phyloP scores from a whole-genome alignment of 805 yeast genomes.

The Clavispora carvajalis region DNA sequence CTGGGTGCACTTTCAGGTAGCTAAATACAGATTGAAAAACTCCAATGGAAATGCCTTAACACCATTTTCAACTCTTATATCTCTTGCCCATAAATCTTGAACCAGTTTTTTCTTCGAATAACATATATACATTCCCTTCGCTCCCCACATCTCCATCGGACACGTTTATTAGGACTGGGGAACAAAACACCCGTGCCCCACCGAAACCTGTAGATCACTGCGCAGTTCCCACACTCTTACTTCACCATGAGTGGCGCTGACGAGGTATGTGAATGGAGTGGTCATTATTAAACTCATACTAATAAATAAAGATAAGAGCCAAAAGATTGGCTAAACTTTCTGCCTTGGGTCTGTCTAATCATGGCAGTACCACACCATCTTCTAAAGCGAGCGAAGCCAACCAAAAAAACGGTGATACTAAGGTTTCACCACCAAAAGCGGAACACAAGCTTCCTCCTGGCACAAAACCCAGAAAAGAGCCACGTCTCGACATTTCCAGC shows the following conservation, averaged over 20 bases:
- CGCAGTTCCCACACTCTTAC: background rate
- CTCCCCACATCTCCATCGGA: too few relatives aligned
- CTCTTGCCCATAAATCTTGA: too few relatives aligned
- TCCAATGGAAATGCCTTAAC: too few relatives aligned
- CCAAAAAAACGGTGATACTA: background rate
- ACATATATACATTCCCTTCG: too few relatives aligned
- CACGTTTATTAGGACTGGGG: background rate
- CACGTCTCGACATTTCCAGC: background rate
- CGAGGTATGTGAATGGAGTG: constrained; percentile 10
- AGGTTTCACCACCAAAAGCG: background rate
- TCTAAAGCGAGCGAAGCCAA: background rate
- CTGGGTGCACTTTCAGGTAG: too few relatives aligned
- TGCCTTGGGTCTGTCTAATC: constrained; percentile 3
- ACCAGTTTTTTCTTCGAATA: too few relatives aligned
- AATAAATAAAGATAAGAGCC: constrained; percentile 37
- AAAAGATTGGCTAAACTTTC: constrained; percentile 50
- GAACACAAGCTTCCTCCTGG: too few relatives aligned
- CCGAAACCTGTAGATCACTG: background rate
- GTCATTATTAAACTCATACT: background rate
- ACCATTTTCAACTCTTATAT: too few relatives aligned
- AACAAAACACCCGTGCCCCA: constrained; percentile 2
- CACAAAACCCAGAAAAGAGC: background rate
- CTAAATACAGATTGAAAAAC: too few relatives aligned
- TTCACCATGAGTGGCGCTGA: constrained; percentile 13
- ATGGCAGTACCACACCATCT: background rate